phyloP scores from a whole-genome alignment of 306 rosid genomes.

The Trifolium pratense region DNA sequence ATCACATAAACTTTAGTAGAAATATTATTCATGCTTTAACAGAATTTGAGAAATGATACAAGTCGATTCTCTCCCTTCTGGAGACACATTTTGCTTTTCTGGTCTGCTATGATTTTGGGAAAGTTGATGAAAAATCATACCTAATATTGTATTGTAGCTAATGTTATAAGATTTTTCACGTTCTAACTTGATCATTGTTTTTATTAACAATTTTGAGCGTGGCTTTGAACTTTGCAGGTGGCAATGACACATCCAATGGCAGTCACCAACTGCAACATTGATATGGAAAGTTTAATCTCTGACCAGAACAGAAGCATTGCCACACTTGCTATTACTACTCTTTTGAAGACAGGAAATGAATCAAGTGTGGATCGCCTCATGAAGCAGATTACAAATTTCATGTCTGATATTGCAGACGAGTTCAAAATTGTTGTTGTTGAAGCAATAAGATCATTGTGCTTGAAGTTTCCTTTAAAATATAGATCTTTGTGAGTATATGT shows the following conservation, averaged over 20 bases:
- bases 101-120: slow-evolving; percentile 25
- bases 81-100: slow-evolving; percentile 34
- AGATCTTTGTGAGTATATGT: slow-evolving; percentile 83
- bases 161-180: slow-evolving; percentile 21
- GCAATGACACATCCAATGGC: slow-evolving; percentile 99
- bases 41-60: slow-evolving; percentile 15
- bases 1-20: slow-evolving; percentile 27
- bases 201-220: slow-evolving; percentile 24
- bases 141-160: neutral
- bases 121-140: slow-evolving; percentile 14
- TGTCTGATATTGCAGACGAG: slow-evolving; percentile 98
- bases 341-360: slow-evolving; percentile 97
- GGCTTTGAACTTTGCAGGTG: slow-evolving; percentile 67
- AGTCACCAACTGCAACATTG: slow-evolving; percentile 98
- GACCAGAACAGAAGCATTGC: slow-evolving; percentile 99
- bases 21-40: slow-evolving; percentile 19
- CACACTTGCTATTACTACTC: slow-evolving; percentile 97
- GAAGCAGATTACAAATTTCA: slow-evolving; percentile 98
- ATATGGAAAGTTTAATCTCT: slow-evolving; percentile 95
- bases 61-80: neutral
- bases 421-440: slow-evolving; percentile 98
- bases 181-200: slow-evolving; percentile 20
- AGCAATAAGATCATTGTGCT: slow-evolving; percentile 93
- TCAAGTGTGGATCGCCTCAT: slow-evolving; percentile 96
- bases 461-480: slow-evolving; percentile 93